Percentiles rank a stretch among this genome's conserved stretches.
phyloP scores from a whole-genome alignment of 192 early-diverging fungal genomes.

The Gryganskiella cystojenkinii region DNA sequence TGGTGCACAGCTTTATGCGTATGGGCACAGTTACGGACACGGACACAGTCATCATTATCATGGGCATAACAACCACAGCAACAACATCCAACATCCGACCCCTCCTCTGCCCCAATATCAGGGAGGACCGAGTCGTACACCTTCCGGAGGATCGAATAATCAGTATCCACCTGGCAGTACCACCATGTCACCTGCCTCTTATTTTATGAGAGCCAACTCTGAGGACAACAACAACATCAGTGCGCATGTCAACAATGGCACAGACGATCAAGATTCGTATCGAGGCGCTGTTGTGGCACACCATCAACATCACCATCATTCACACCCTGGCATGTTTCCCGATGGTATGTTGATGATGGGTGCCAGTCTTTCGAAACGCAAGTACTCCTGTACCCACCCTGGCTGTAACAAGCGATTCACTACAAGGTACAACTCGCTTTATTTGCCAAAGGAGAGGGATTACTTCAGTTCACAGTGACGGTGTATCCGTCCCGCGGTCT shows the following conservation, averaged over 20 bases:
- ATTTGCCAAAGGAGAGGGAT: too few relatives aligned
- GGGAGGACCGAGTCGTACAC: too few relatives aligned
- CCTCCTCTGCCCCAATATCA: too few relatives aligned
- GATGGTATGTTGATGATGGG: constrained; percentile 25
- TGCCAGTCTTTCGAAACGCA: constrained; percentile 64
- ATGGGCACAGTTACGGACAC: neutral
- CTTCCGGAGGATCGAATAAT: too few relatives aligned
- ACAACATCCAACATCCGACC: neutral
- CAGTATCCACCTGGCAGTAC: too few relatives aligned
- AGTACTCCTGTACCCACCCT: constrained; percentile 74
- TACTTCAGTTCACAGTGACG: too few relatives aligned
- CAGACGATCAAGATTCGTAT: constrained; percentile 34
- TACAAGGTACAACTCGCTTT: constrained; percentile 67
- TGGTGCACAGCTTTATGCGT: constrained; percentile 41
- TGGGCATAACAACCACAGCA: neutral
- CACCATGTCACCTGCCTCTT: constrained; percentile 32
- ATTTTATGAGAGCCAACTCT: constrained; percentile 41
- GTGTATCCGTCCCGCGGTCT: too few relatives aligned
- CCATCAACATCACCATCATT: too few relatives aligned
- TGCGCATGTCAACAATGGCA: too few relatives aligned
- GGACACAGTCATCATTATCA: too few relatives aligned
- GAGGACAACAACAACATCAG: too few relatives aligned
- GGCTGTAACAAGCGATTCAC: constrained; percentile 84
- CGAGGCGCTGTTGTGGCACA: constrained; percentile 17
- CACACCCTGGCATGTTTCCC: constrained; percentile 18